Percentiles rank a stretch among this genome's conserved stretches.
Evolutionary conservation across 495 filamentous ascomycete genomes (phyloP).

Genomic region (Recurvomyces mirabilis): DNA sequence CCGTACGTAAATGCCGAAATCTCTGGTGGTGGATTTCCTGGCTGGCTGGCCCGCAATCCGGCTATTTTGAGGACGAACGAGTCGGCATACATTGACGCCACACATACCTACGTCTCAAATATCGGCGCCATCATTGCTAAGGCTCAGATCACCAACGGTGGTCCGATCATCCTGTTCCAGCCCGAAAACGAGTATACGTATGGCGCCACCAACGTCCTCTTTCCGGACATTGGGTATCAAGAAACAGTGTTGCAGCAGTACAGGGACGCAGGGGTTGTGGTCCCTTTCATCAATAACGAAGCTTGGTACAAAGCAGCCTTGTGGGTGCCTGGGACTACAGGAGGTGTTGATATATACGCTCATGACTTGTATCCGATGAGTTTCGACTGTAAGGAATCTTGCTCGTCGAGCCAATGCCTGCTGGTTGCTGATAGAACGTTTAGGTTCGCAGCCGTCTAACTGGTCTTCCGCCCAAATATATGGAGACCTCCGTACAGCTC

Average conservation of each 20-base stretch:
- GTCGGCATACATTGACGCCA: conserved; percentile 52
- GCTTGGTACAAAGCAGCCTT: conserved; percentile 47
- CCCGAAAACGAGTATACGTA: conserved; percentile 68
- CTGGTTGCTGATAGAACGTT: too few relatives aligned
- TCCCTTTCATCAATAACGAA: conserved; percentile 71
- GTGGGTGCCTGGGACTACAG: conserved; percentile 40
- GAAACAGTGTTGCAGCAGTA: conserved; percentile 57
- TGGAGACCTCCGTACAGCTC: conserved; percentile 35
- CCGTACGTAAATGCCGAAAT: conserved; percentile 43
- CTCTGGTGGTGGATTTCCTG: conserved; percentile 52
- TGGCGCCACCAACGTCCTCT: background rate
- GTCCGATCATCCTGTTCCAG: conserved; percentile 65
- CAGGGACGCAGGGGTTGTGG: conserved; percentile 54
- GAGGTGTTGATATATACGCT: conserved; percentile 66
- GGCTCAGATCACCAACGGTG: conserved; percentile 68
- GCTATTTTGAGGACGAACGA: conserved; percentile 49
- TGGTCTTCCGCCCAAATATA: conserved; percentile 31
- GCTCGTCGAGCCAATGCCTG: too few relatives aligned
- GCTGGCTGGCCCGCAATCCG: conserved; percentile 41
- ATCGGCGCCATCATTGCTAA: conserved; percentile 55
- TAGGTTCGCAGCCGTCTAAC: too few relatives aligned
- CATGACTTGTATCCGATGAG: conserved; percentile 57
- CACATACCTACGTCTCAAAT: conserved; percentile 47
- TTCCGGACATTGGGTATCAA: conserved; percentile 53
- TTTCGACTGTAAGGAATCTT: too few relatives aligned